A percentile compares a stretch with the other conserved stretches of the same genome.
phyloP scores from a whole-genome alignment of 495 filamentous ascomycete species.

The Penicillium lagena region DNA sequence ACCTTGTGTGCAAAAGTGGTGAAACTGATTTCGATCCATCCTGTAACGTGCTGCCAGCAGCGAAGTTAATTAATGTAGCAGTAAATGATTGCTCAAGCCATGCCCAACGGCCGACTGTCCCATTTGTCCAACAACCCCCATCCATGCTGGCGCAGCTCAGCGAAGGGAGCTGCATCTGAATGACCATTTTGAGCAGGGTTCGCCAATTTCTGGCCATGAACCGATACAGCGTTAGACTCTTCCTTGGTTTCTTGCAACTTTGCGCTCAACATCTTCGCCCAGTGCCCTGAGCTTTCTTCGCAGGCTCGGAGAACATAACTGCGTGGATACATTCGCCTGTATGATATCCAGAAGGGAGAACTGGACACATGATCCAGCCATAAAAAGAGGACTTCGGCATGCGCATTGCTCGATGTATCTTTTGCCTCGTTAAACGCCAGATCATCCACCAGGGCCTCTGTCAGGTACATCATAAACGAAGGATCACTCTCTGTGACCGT shows the following conservation, averaged over 20 bases:
- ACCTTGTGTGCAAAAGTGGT: no score
- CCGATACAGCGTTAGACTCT: neutral
- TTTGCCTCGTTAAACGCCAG: conserved; percentile 17
- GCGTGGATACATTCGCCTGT: conserved; percentile 19
- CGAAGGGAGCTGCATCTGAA: neutral
- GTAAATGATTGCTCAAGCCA: conserved; percentile 11
- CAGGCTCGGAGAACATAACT: conserved; percentile 30
- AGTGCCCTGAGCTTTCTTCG: conserved; percentile 23
- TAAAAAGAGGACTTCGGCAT: conserved; percentile 25
- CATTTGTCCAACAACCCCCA: conserved; percentile 27
- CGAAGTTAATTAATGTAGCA: neutral
- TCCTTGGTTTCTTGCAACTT: conserved; percentile 8
- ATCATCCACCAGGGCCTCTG: conserved; percentile 29
- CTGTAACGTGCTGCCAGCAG: neutral
- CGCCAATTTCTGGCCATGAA: neutral
- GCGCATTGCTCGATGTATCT: conserved; percentile 13
- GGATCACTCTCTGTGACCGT: conserved; percentile 21
- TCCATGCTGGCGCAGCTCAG: conserved; percentile 22
- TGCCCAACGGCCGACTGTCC: conserved; percentile 31
- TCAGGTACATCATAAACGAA: conserved; percentile 25
- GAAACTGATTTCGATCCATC: no score
- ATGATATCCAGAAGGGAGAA: conserved; percentile 26
- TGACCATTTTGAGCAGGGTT: neutral
- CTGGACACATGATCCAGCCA: conserved; percentile 37
- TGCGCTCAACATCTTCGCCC: conserved; percentile 20